These are phyloP conservation scores for Dunaliella primolecta DNA, from an alignment of 139 green algal genomes.

Conservation along the genomic window DNA sequence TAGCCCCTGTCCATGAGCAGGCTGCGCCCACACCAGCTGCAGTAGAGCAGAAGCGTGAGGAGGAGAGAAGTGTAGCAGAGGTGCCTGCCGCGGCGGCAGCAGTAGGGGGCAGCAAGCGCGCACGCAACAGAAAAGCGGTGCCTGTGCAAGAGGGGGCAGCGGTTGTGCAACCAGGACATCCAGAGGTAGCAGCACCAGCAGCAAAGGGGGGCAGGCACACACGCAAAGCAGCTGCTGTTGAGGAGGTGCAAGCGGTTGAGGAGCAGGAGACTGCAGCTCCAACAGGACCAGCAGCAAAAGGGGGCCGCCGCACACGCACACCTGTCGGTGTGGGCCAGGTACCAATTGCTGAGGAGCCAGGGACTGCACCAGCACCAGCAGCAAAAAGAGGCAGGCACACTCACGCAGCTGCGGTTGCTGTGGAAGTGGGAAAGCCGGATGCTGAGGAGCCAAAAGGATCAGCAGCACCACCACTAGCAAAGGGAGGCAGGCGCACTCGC, in stretches of 20 bases:
- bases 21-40: too few relatives aligned
- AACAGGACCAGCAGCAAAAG: too few relatives aligned
- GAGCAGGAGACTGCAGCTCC: background rate
- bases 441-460: background rate
- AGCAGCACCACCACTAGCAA: background rate
- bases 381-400: background rate
- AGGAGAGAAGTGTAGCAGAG: too few relatives aligned
- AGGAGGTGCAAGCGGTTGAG: background rate
- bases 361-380: background rate
- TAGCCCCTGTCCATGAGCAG: too few relatives aligned
- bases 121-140: background rate
- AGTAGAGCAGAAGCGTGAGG: too few relatives aligned
- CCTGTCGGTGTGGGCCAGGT: background rate
- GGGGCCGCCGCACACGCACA: background rate
- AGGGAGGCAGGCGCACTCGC: background rate
- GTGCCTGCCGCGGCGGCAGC: too few relatives aligned
- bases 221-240: background rate
- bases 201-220: background rate
- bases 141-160: background rate
- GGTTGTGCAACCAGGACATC: background rate
- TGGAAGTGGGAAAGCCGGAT: background rate
- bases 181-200: background rate
- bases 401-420: background rate
- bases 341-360: background rate
- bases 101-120: background rate